Evolutionary conservation across 257 asterid genomes (phyloP).

Genomic region (Thymus quinquecostatus): DNA sequence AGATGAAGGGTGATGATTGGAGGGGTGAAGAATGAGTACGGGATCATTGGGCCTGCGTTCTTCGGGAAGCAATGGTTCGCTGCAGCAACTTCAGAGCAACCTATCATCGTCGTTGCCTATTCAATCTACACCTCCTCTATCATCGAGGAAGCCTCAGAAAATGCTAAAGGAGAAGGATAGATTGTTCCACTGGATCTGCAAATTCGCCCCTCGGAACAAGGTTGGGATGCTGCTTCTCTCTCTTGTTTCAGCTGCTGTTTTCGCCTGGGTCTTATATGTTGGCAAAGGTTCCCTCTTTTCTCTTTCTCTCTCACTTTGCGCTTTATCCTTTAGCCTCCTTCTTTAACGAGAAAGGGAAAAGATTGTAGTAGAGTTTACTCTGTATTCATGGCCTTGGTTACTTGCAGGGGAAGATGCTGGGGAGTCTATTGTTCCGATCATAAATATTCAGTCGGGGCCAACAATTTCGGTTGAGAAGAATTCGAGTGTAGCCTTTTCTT

Average conservation of each 20-base stretch:
- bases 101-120: constrained; percentile 42
- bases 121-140: constrained; percentile 57
- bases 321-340: background rate
- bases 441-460: constrained; percentile 50
- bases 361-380: background rate
- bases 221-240: constrained; percentile 86
- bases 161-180: constrained; percentile 85
- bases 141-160: constrained; percentile 64
- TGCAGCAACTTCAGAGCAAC: constrained; percentile 65
- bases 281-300: constrained; percentile 67
- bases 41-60: constrained; percentile 95
- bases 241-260: constrained; percentile 71
- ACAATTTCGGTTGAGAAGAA: constrained; percentile 41
- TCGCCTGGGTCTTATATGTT: constrained; percentile 66
- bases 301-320: background rate
- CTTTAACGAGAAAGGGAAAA: background rate
- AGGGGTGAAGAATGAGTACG: constrained; percentile 62
- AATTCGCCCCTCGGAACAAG: constrained; percentile 83
- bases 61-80: constrained; percentile 93
- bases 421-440: constrained; percentile 40
- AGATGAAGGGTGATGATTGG: constrained; percentile 50
- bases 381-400: constrained; percentile 21
- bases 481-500: constrained; percentile 16
- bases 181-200: constrained; percentile 72
- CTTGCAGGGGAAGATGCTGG: constrained; percentile 70